phyloP scores from a whole-genome alignment of 192 early-diverging fungal genomes.

The Linderina pennispora region DNA sequence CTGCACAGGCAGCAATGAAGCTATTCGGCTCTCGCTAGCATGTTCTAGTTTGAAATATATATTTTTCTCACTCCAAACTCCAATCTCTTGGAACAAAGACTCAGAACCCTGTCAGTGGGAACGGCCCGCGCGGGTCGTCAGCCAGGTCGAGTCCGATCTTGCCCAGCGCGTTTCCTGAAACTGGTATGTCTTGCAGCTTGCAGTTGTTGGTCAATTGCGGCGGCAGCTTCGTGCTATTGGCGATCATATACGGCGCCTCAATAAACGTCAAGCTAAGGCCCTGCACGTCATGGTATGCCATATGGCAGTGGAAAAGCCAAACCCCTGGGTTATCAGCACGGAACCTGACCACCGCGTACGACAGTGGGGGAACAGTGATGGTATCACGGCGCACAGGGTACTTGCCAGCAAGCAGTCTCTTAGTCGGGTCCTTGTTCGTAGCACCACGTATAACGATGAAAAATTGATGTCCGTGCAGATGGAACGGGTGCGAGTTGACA shows the following conservation, averaged over 20 bases:
- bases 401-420: slow-evolving; percentile 29
- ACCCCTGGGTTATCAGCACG: slow-evolving; percentile 74
- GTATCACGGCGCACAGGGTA: slow-evolving; percentile 73
- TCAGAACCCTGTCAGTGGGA: slow-evolving; percentile 25
- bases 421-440: slow-evolving; percentile 50
- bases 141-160: slow-evolving; percentile 59
- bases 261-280: slow-evolving; percentile 67
- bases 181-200: slow-evolving; percentile 51
- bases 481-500: slow-evolving; percentile 70
- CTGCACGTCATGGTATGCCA: slow-evolving; percentile 52
- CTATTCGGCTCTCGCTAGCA: slow-evolving; percentile 24
- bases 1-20: slow-evolving; percentile 42
- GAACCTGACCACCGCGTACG: slow-evolving; percentile 68
- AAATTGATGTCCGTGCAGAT: slow-evolving; percentile 81
- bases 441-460: slow-evolving; percentile 63
- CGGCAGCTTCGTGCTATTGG: slow-evolving; percentile 48
- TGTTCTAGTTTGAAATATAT: slow-evolving; percentile 18
- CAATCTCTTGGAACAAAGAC: neutral
- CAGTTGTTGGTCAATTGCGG: slow-evolving; percentile 56
- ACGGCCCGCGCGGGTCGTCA: slow-evolving; percentile 49
- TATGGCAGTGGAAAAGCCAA: slow-evolving; percentile 87
- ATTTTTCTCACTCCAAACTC: neutral
- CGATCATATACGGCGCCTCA: slow-evolving; percentile 64
- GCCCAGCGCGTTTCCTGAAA: slow-evolving; percentile 70
- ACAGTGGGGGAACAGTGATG: slow-evolving; percentile 56